A percentile compares a stretch with the other conserved stretches of the same genome.
These are phyloP conservation scores for Xylariaceae sp. DNA, from an alignment of 2,329 filamentous ascomycete species.

Conservation along the genomic window DNA sequence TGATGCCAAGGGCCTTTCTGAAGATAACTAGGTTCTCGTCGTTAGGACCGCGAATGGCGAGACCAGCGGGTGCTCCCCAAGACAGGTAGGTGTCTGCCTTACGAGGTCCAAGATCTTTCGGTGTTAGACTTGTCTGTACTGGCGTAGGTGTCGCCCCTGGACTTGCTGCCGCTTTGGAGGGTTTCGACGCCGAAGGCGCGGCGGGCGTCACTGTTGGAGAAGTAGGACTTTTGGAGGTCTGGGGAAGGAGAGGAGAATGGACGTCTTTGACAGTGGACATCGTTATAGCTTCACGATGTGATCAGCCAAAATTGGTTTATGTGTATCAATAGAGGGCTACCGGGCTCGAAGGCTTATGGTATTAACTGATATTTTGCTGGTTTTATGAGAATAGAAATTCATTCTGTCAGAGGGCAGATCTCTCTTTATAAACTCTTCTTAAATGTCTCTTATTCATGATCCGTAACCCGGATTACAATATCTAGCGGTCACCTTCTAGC, in stretches of 20 bases:
- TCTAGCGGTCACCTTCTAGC: too few relatives aligned
- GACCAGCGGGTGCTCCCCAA: constrained; percentile 43
- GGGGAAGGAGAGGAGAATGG: constrained; percentile 20
- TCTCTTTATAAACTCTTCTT: too few relatives aligned
- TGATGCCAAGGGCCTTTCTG: constrained; percentile 48
- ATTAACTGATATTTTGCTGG: too few relatives aligned
- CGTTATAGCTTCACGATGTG: background rate
- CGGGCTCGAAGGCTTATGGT: too few relatives aligned
- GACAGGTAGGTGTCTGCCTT: constrained; percentile 37
- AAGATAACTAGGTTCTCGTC: constrained; percentile 48
- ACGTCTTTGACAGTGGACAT: constrained; percentile 23
- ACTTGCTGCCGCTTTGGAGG: constrained; percentile 12
- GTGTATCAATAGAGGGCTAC: too few relatives aligned
- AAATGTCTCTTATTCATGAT: too few relatives aligned
- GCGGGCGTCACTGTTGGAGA: constrained; percentile 9
- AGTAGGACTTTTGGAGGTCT: constrained; percentile 8
- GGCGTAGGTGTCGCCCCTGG: constrained; percentile 8
- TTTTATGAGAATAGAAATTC: too few relatives aligned
- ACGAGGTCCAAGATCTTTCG: constrained; percentile 7
- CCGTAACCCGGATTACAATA: too few relatives aligned
- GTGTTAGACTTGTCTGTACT: constrained; percentile 11
- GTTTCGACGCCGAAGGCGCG: constrained; percentile 7
- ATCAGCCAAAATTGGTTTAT: too few relatives aligned
- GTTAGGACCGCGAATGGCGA: constrained; percentile 38
- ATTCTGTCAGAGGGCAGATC: too few relatives aligned